phyloP scores from a whole-genome alignment of 148 eudicot species.

The Spergularia bocconei region DNA sequence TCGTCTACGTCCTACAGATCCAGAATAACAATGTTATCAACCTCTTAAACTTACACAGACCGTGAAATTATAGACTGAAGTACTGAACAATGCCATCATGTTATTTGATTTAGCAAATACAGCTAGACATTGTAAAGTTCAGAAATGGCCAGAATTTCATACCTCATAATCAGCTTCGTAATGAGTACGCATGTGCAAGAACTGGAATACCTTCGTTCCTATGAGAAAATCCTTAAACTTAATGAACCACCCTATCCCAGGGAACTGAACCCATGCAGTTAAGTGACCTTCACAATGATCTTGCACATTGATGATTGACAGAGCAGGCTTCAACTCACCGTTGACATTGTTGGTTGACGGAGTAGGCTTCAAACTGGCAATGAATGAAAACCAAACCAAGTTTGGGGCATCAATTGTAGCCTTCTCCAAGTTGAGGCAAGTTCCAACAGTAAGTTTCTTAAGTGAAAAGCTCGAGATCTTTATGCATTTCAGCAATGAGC shows the following conservation, averaged over 20 bases:
- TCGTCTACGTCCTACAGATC: background rate
- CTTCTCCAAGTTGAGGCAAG: background rate
- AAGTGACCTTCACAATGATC: conserved; percentile 6
- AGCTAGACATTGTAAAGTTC: background rate
- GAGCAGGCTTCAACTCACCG: background rate
- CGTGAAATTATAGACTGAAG: background rate
- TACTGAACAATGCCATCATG: too few species aligned
- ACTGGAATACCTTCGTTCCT: background rate
- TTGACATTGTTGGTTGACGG: background rate
- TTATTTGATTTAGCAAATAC: too few species aligned
- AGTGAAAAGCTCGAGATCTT: conserved; percentile 13
- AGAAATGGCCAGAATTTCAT: background rate
- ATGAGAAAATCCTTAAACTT: conserved; percentile 15
- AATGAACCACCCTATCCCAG: background rate
- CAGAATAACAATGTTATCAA: background rate
- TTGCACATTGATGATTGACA: background rate
- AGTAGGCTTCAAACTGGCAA: background rate
- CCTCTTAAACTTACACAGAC: background rate
- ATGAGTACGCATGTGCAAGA: background rate
- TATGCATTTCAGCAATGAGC: background rate
- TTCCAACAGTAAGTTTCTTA: background rate
- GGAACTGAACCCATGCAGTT: background rate
- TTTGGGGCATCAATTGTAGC: conserved; percentile 7
- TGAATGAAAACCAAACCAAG: conserved; percentile 1
- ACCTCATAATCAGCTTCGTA: background rate